These are phyloP conservation scores for Fusarium sp. DNA, from an alignment of 2,329 filamentous ascomycete species.

Conservation along the genomic window DNA sequence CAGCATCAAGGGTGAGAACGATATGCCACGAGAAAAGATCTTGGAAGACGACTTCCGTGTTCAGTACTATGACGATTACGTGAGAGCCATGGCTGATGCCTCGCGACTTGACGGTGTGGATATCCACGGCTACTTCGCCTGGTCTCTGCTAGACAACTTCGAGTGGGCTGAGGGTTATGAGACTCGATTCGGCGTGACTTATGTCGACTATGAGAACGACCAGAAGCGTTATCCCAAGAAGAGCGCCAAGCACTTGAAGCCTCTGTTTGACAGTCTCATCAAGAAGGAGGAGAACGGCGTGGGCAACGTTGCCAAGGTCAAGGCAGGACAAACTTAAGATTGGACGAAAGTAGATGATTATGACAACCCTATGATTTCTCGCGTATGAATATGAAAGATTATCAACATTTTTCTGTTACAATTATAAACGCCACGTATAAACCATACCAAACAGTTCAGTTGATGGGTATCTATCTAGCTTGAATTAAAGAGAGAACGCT, in stretches of 20 bases:
- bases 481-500: not conserved
- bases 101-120: slow-evolving; percentile 78
- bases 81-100: slow-evolving; percentile 80
- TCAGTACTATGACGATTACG: slow-evolving; percentile 82
- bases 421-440: not conserved
- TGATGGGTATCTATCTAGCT: not conserved
- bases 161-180: slow-evolving; percentile 94
- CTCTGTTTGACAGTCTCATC: slow-evolving; percentile 77
- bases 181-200: slow-evolving; percentile 86
- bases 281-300: slow-evolving; percentile 61
- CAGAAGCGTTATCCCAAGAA: slow-evolving; percentile 87
- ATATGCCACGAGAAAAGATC: slow-evolving; percentile 75
- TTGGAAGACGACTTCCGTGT: slow-evolving; percentile 85
- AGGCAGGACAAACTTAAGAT: slow-evolving; percentile 25
- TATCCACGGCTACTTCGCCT: slow-evolving; percentile 83
- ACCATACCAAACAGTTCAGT: not conserved
- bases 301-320: slow-evolving; percentile 17
- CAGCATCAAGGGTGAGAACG: slow-evolving; percentile 84
- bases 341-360: slow-evolving; percentile 5
- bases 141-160: slow-evolving; percentile 91
- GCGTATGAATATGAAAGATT: slow-evolving; percentile 3
- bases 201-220: slow-evolving; percentile 81
- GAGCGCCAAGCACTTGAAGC: slow-evolving; percentile 77
- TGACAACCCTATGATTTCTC: slow-evolving; percentile 2
- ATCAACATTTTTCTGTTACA: not conserved